Base-by-base conservation (phyloP, 2,329 filamentous ascomycete genomes). In the Exophiala mesophila region DNA sequence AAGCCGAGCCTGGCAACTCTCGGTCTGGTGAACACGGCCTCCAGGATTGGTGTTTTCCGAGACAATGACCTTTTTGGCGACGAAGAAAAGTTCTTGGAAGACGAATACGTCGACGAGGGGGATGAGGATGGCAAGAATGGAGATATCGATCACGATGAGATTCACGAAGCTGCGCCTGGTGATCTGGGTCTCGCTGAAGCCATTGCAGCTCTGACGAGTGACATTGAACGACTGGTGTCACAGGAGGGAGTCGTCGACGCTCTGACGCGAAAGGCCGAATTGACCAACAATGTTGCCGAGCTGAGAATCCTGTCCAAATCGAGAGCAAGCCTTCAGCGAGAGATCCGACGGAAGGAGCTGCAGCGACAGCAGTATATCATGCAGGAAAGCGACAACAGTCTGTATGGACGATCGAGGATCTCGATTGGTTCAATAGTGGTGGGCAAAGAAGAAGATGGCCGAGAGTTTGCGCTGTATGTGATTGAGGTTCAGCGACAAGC, bases 321-420 rank as follows among this genome's bases (percentile, higher is more conserved):
- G 1, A 95, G 92, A 63, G 83, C 88, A 21, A 98, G 92, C 63
- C 69, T 98, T 44, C 85, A 94, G 58, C 77, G 92, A 53, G 92
- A 98, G 63, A 88, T 97, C 41, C 79, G 88, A 43, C 81, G 89
- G 23, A 98, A 97, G 61, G 90, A 97, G 64, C 77, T 98, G 58
- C 92, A 98, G 62, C 78, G 89, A 39, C 92, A 95, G 63, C 94
- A 98, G 61, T 98, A 98, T 56, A 87, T 94, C 33, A 81, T 97
- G 5, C 92, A 98, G 64, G 92, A 98, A 65, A 96, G 88, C 59
- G 94, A 98, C 62, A 98, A 95, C 63, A 95, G 88, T 62, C 72
- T 98, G 17, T 97, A 94, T 58, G 92, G 92, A 2, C 85, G 90
- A 13, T 90, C 92, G 2, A 87, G 81, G 0, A 80, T 97, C 56